Conservation (phyloP, 2,329 filamentous ascomycete genomes). For the Cytospora piceicola region DNA sequence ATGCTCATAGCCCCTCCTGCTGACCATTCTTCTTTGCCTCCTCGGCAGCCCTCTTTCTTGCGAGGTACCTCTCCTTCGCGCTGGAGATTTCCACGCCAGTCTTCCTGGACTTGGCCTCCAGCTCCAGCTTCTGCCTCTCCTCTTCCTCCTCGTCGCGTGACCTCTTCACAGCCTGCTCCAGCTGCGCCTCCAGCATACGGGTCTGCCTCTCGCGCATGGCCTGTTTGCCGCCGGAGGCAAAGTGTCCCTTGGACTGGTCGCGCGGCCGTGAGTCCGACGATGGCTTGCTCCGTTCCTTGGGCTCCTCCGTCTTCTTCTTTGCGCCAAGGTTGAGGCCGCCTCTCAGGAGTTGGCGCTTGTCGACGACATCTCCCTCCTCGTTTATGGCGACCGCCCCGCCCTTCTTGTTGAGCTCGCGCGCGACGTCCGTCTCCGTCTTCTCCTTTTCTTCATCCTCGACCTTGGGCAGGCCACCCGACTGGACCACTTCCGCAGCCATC, state of each 20-base stretch:
- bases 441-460: constrained; percentile 42
- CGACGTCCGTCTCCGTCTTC: constrained; percentile 64
- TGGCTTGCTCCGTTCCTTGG: constrained; percentile 39
- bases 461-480: constrained; percentile 41
- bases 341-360: constrained; percentile 78
- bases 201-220: constrained; percentile 77
- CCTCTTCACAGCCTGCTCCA: constrained; percentile 73
- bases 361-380: constrained; percentile 81
- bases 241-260: constrained; percentile 42
- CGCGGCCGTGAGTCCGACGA: constrained; percentile 36
- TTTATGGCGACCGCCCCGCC: constrained; percentile 69
- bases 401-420: constrained; percentile 67
- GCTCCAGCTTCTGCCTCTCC: constrained; percentile 62
- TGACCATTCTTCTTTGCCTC: constrained; percentile 62
- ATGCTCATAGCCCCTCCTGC: constrained; percentile 32
- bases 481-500: constrained; percentile 62
- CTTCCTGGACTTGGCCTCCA: constrained; percentile 75
- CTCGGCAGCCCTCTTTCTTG: constrained; percentile 74
- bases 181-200: constrained; percentile 77
- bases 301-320: constrained; percentile 59
- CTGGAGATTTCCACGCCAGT: constrained; percentile 75
- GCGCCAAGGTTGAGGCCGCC: constrained; percentile 75
- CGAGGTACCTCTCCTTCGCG: constrained; percentile 79
- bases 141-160: constrained; percentile 72
- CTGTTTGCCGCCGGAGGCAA: constrained; percentile 59